Evolutionary conservation across 306 rosid species (phyloP).

Genomic region (Malus orientalis): DNA sequence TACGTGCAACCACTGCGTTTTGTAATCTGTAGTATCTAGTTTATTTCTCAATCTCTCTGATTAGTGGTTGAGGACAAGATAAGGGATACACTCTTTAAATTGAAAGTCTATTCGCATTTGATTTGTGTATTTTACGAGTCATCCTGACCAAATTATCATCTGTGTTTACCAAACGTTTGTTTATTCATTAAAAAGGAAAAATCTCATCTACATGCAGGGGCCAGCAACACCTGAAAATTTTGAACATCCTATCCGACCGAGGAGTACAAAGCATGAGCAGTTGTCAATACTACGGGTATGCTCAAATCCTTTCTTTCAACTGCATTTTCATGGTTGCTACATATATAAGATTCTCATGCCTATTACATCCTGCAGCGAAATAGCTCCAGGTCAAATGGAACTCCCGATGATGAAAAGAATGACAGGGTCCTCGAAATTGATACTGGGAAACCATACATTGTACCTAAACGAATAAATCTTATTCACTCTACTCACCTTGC

Average conservation of each 20-base stretch:
- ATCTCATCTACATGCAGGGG: conserved; percentile 31
- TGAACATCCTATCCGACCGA: conserved; percentile 50
- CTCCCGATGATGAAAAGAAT: conserved; percentile 37
- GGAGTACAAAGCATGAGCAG: conserved; percentile 51
- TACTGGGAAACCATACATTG: conserved; percentile 29
- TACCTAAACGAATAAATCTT: conserved; percentile 38
- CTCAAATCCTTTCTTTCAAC: background rate
- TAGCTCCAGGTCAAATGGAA: conserved; percentile 41
- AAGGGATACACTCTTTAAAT: background rate
- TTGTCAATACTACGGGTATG: conserved; percentile 40
- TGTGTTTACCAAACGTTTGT: background rate
- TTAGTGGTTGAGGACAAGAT: background rate
- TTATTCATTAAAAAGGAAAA: background rate
- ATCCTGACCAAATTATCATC: background rate
- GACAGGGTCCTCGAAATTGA: conserved; percentile 46
- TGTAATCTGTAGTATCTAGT: too few species aligned
- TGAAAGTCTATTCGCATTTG: background rate
- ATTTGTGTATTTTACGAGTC: background rate
- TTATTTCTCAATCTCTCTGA: background rate
- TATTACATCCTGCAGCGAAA: conserved; percentile 33
- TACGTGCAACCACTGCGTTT: too few species aligned
- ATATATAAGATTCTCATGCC: background rate
- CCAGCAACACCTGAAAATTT: conserved; percentile 85
- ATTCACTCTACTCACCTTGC: conserved; percentile 27
- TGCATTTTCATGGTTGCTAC: background rate